Evolutionary conservation across 345 rosid genomes (phyloP), one percentile per base, ranked within the genome.

Genomic region (Hibiscus trionum): DNA sequence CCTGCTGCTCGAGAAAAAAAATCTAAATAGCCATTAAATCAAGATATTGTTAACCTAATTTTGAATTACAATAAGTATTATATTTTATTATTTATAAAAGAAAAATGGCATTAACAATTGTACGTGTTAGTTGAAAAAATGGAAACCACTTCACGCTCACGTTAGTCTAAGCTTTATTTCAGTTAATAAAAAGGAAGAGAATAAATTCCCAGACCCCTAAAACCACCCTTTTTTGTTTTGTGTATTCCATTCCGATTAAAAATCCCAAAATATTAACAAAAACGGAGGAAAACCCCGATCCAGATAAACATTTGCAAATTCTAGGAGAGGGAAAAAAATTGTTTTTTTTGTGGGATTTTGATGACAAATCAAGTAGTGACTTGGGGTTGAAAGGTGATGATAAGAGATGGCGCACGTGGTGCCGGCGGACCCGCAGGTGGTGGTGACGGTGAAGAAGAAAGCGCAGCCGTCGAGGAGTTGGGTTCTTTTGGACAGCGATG

Each of bases 371-470:
- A 39, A 39, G 44, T 8, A 10, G 10, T 2, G 44, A 39, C 44
- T 39, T 39, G 44, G 44, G 11, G 44, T 39, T 39, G 44, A 39
- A 39, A 39, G 44, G 44, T 71, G 60, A 77, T 69, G 83, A 70
- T 73, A 10, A 73, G 78, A 67, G 72, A 90, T 92, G 99, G 84
- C 86, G 75, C 83, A 83, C 81, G 88, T 87, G 76, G 90, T 88
- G 70, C 85, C 93, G 78, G 88, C 74, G 76, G 98, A 92, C 81
- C 85, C 89, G 33, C 81, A 79, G 71, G 80, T 77, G 75, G 76
- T 72, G 50, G 85, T 77, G 24, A 44, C 79, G 46, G 61, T 78
- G 62, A 95, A 93, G 85, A 92, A 93, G 82, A 88, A 88, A 79
- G 59, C 84, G 42, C 88, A 79, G 72, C 61, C 91, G 46, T 74